Evolutionary conservation across 768 basidiomycete species (phyloP), one percentile per base, ranked within the genome.

Genomic region (Tulasnella calospora): DNA sequence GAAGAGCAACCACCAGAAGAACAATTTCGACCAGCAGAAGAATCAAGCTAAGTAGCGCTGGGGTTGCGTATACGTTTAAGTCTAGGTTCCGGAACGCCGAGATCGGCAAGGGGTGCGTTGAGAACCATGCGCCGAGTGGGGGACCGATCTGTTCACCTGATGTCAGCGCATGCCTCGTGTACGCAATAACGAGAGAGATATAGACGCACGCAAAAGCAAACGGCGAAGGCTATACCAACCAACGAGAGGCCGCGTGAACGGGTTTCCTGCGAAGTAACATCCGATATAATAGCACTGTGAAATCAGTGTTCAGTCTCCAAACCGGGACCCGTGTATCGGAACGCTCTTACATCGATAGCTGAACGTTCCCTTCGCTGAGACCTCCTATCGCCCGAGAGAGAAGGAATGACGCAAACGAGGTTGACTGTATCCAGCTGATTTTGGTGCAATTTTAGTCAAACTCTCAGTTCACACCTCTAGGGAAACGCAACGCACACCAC

Each of bases 361-460:
- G 97, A 15, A 99, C 97, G 82, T 99, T 99, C 69, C 97, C 97
- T 86, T 99, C 97, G 82, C 94, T 95, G 12, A 98, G 86, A 4
- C 97, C 97, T 13, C 96, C 96, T 46, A 99, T 90, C 7, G 98
- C 87, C 19, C 97, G 90, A 12, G 96, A 95, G 35, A 96, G 89
- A 87, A 95, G 88, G 83, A 94, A 98, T 0, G 93, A 91, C 0
- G 92, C 93, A 83, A 98, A 98, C 0, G 93, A 90, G 2, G 96
- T 96, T 0, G 95, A 95, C 82, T 92, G 89, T 70, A 96, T 88
- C 95, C 95, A 98, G 67, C 95, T 95, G 23, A 77, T 71, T 67
- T 57, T 67, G 30, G 74, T 70, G 44, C 30, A 21, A 1, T 19
- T 33, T 76, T 41, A 76, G 57, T 41, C n/a, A 44, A 1, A 35